Evolutionary conservation across 257 asterid species (phyloP).

Genomic region (Scutellaria baicalensis): DNA sequence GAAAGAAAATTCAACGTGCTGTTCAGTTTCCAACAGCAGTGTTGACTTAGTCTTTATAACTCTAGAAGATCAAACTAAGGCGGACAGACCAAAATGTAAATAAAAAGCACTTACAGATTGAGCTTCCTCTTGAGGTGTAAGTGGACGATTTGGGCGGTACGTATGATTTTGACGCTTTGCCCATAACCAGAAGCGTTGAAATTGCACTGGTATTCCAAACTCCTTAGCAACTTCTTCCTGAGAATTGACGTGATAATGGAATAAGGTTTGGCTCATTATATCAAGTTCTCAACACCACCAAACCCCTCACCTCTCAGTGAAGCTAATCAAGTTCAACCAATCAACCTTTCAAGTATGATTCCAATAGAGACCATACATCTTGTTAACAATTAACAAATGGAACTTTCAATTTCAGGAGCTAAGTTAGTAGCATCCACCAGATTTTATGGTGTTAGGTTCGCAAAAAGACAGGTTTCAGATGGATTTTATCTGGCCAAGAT

Average conservation of each 20-base stretch:
- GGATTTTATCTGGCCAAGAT: not conserved
- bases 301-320: not conserved
- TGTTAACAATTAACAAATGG: not conserved
- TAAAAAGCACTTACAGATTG: slow-evolving; percentile 51
- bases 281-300: slow-evolving; percentile 1
- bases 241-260: slow-evolving; percentile 13
- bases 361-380: not conserved
- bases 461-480: not conserved
- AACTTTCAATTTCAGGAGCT: not conserved
- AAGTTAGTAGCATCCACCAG: not conserved
- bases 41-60: not conserved
- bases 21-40: not conserved
- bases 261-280: not conserved
- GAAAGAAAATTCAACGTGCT: not conserved
- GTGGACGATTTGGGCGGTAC: slow-evolving; percentile 79
- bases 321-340: slow-evolving; percentile 2
- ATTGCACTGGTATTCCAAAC: slow-evolving; percentile 70
- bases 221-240: slow-evolving; percentile 90
- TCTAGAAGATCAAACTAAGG: not conserved
- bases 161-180: slow-evolving; percentile 91
- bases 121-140: slow-evolving; percentile 63
- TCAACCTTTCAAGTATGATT: not conserved
- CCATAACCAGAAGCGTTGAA: slow-evolving; percentile 87
- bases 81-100: not conserved
- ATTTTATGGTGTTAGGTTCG: not conserved